These are phyloP conservation scores for Crithidia acanthocephali DNA, from an alignment of 208 protist species.

Conservation along the genomic window DNA sequence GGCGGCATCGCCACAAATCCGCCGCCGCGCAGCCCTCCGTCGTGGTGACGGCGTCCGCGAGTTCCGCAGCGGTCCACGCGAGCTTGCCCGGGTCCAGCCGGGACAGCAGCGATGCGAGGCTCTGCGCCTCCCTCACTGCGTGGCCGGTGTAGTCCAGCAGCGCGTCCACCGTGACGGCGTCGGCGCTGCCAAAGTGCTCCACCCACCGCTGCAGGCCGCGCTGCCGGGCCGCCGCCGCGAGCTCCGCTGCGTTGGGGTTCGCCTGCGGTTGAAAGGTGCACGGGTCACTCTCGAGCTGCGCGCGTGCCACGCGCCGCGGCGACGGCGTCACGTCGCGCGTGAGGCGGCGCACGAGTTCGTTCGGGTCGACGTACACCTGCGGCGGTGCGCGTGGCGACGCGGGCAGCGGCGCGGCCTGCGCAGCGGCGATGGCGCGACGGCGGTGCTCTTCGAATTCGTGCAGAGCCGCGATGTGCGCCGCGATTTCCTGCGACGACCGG, in stretches of 20 bases:
- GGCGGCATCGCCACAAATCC: constrained; percentile 26
- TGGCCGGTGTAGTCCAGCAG: constrained; percentile 17
- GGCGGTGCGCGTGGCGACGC: background rate
- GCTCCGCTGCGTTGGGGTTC: constrained; percentile 8
- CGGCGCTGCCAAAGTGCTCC: constrained; percentile 16
- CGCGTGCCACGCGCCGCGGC: constrained; percentile 5
- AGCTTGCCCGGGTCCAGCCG: constrained; percentile 6
- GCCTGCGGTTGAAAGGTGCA: constrained; percentile 27
- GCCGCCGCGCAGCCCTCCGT: background rate
- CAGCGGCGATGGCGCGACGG: constrained; percentile 35
- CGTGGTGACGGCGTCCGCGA: constrained; percentile 4
- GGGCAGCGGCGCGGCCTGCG: constrained; percentile 42
- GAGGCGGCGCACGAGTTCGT: constrained; percentile 53
- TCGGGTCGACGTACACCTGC: constrained; percentile 40
- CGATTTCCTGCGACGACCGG: constrained; percentile 46
- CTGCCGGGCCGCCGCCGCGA: constrained; percentile 16
- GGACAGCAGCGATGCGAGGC: constrained; percentile 4
- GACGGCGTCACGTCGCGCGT: constrained; percentile 12
- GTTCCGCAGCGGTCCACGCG: constrained; percentile 29
- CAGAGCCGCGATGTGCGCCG: constrained; percentile 54
- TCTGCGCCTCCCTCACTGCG: constrained; percentile 16
- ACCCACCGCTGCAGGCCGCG: constrained; percentile 35
- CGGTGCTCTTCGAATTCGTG: constrained; percentile 52
- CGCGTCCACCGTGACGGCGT: background rate
- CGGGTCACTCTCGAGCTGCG: constrained; percentile 4